Conservation (phyloP, 305 asterid species). For the Solanum hybrid region DNA sequence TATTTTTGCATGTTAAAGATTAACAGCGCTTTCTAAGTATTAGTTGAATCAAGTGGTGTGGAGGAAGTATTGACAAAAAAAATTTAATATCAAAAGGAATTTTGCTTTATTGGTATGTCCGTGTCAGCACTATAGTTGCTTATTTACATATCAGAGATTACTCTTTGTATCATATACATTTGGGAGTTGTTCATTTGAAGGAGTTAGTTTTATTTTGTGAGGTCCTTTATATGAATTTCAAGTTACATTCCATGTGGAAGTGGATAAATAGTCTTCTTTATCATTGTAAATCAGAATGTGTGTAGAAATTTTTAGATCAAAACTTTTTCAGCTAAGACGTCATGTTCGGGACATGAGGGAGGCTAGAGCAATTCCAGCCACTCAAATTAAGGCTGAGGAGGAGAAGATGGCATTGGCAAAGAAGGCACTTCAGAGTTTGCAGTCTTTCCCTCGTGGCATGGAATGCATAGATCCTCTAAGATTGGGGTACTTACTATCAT, state of each 20-base stretch:
- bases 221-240: neutral
- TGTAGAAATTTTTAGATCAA: neutral
- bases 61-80: neutral
- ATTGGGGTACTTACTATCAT: conserved; percentile 54
- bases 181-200: neutral
- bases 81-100: neutral
- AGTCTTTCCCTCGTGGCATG: conserved; percentile 97
- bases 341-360: conserved; percentile 98
- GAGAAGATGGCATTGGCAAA: conserved; percentile 43
- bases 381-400: conserved; percentile 40
- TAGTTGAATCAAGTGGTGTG: neutral
- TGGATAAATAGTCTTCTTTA: neutral
- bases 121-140: neutral
- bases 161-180: neutral
- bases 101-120: neutral
- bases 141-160: neutral
- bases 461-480: conserved; percentile 99
- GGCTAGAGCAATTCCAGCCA: conserved; percentile 51
- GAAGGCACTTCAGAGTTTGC: conserved; percentile 61
- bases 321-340: conserved; percentile 60
- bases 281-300: neutral
- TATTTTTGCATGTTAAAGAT: neutral
- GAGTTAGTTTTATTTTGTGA: neutral
- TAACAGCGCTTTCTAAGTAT: neutral
- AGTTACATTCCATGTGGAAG: neutral